Evolutionary conservation across 1,284 basidiomycete species (phyloP), one percentile per base, ranked within the genome.

Genomic region (Neonothopanus nambi): DNA sequence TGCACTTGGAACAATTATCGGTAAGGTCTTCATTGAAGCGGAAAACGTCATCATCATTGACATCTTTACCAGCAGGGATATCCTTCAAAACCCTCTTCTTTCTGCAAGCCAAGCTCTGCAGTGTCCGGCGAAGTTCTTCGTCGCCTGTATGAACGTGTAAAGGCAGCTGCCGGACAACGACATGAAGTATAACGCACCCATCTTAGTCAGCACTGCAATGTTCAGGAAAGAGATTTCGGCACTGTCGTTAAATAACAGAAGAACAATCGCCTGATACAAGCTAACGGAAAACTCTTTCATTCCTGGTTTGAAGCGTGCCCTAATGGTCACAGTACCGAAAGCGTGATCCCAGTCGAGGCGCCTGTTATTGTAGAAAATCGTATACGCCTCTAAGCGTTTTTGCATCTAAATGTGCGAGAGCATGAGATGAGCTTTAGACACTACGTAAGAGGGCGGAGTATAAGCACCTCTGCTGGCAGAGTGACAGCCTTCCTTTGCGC

Each of bases 11-110:
- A 75, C 85, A 80, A 7, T 88, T 80, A 65, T 96, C 91, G 39
- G 85, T 84, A 69, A 98, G 97, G 15, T 82, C 83, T 43, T 83
- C 76, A 70, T 98, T 98, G 75, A 91, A 92, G 30, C 70, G 69
- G 68, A 99, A 96, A 49, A 81, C 68, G 67, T 98, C 96, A 0
- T 70, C 75, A 38, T 89, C 82, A 28, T 85, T 69, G 35, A 99
- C 87, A 18, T 97, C 94, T 62, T 82, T 85, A 3, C 93, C 91
- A 1, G 73, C 70, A 0, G 96, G 93, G 6, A 80, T 71, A 70
- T 98, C 98, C 65, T 79, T 80, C 58, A 99, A 71, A 1, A 99
- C 92, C n/a, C 90, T 89, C 69, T 96, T 93, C 69, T 89, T 91
- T 13, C 91, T 96, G 60, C 91, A 90, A 0, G 95, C 91, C 7